Evolutionary conservation across 176 grass and related monocot species (phyloP), one percentile per base, ranked within the genome.

Genomic region (Oryza officinalis): DNA sequence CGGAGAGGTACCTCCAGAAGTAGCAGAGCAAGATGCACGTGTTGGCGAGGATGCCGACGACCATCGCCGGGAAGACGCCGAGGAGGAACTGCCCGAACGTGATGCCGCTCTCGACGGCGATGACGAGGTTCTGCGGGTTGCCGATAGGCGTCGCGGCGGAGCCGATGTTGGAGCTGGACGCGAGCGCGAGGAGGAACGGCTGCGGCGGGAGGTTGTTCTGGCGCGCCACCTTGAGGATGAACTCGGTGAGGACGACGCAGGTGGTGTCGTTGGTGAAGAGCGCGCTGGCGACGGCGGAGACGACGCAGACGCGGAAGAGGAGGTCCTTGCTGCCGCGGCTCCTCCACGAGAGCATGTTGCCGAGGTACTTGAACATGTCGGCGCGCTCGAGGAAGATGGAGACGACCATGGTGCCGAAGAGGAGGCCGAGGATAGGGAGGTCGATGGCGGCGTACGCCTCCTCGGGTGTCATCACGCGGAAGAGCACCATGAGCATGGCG

Each of bases 181-280:
- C 96, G 8, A 99, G 89, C 2, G 93, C 96, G 2, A 99, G 92
- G 26, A 99, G 93, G 76, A 96, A 99, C 0, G 97, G 97, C 88
- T 99, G 93, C 50, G 97, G 88, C 4, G 93, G 93, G n/a, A 99
- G 82, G 69, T 92, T 92, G 83, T 99, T 96, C 87, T 99, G 97
- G 1, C 93, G 37, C 11, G 97, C 97, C 8, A 99, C 78, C 77
- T 99, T 99, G 65, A 99, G 92, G 80, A 99, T 94, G 77, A 96
- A 99, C 77, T 99, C 97, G 25, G 97, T 99, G 83, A 99, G 94
- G 13, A 99, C 97, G 41, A 99, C 97, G 57, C 97, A 99, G 83
- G 91, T 90, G 76, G 97, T 99, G 85, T 99, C 97, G 66, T 99
- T 99, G 75, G 97, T 99, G 81, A 99, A 99, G 74, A 99, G 84